Evolutionary conservation across 1,284 basidiomycete genomes (phyloP), one percentile per base, ranked within the genome.

Genomic region (Apiotrichum gracile): DNA sequence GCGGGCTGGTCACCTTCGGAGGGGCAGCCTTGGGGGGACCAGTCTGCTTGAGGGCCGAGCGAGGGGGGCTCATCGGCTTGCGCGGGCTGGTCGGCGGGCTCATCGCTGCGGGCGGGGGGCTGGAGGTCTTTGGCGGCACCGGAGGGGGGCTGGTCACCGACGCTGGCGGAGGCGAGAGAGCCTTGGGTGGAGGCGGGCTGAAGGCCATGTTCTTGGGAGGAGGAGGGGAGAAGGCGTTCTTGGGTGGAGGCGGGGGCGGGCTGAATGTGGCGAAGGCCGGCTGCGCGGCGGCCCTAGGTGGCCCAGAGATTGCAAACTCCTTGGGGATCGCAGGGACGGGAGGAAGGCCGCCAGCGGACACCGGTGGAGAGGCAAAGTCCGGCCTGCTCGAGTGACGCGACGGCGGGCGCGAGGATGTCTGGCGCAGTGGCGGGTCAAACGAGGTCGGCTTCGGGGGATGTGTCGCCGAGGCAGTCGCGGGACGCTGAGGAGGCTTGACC

Each of bases 361-460:
- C 24, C 4, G 52, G 57, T 24, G 59, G 52, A 9, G 57, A 35
- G 3, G 52, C 50, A 41, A 54, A 54, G n/a, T 37, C 31, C 5
- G 55, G 52, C 17, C 48, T 38, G 17, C 29, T 33, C 8, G 55
- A 34, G 34, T 57, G 55, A 3, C 58, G 39, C 17, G 55, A 57
- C 9, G 55, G 37, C 0, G 58, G 55, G 5, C 58, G 55, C 19
- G 38, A 61, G 26, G 37, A 51, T 4, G 54, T 52, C 9, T 55
- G 56, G 19, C 61, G 57, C 7, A 66, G 52, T n/a, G 64, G 65
- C 1, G 64, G 66, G 35, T 69, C 65, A 43, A 67, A 68, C 5
- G 58, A 49, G 17, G 60, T 57, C 21, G 52, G 55, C 27, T 56
- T 54, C n/a, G 58, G 58, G 14, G 52, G 55, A 33, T 54, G 52